Conservation (phyloP, 805 yeast species). For the Naumovozyma baii region DNA sequence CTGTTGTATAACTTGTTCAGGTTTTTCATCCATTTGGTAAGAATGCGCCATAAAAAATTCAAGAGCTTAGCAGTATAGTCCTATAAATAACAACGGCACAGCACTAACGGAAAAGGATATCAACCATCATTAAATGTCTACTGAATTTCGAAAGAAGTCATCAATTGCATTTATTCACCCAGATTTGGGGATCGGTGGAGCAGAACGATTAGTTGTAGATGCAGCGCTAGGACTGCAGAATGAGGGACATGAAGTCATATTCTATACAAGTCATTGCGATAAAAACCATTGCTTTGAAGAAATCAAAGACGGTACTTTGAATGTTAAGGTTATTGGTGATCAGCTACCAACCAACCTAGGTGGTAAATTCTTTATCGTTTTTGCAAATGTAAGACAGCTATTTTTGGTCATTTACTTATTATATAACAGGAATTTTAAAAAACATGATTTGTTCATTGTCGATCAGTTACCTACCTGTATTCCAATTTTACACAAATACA, state of each 20-base stretch:
- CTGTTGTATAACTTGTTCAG: no score
- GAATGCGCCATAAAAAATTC: no score
- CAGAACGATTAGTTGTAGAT: slow-evolving; percentile 93
- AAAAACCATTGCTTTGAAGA: slow-evolving; percentile 84
- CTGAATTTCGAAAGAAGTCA: neutral
- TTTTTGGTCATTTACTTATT: slow-evolving; percentile 46
- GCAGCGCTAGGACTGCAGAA: slow-evolving; percentile 82
- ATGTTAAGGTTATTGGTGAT: slow-evolving; percentile 74
- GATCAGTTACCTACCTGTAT: slow-evolving; percentile 80
- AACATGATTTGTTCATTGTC: slow-evolving; percentile 65
- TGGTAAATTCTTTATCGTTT: slow-evolving; percentile 67
- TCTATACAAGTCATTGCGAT: slow-evolving; percentile 90
- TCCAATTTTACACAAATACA: slow-evolving; percentile 49
- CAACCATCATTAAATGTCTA: neutral
- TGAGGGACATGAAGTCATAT: slow-evolving; percentile 48
- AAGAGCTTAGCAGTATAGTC: no score
- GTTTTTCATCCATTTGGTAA: no score
- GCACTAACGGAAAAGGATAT: neutral
- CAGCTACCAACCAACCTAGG: slow-evolving; percentile 60
- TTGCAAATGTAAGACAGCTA: slow-evolving; percentile 76
- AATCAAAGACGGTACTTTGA: slow-evolving; percentile 46
- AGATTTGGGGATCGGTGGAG: slow-evolving; percentile 95
- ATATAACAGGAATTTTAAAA: slow-evolving; percentile 35
- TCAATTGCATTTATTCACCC: slow-evolving; percentile 83
- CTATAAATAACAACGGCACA: no score